These are phyloP conservation scores for Rachicladosporium sp. DNA, from an alignment of 2,329 filamentous ascomycete genomes.

Conservation along the genomic window DNA sequence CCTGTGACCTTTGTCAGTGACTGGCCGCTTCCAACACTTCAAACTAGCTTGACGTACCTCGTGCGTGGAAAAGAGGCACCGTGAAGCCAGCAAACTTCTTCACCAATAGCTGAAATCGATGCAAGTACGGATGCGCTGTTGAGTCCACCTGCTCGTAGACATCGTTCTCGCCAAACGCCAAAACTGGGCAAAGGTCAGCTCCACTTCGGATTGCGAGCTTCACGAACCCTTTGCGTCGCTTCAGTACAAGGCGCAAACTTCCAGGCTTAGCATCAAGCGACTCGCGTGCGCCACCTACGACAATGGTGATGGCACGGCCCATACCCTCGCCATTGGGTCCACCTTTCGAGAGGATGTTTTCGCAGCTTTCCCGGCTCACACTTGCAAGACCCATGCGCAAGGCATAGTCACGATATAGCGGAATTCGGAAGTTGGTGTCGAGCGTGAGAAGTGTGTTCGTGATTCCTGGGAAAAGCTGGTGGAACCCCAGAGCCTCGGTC, in stretches of 20 bases:
- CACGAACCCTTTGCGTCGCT: slow-evolving; percentile 79
- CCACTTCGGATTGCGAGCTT: slow-evolving; percentile 85
- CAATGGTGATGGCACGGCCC: slow-evolving; percentile 93
- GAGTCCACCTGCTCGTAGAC: slow-evolving; percentile 82
- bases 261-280: slow-evolving; percentile 79
- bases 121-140: slow-evolving; percentile 63
- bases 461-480: slow-evolving; percentile 81
- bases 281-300: slow-evolving; percentile 84
- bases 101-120: slow-evolving; percentile 68
- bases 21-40: too few relatives aligned
- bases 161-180: slow-evolving; percentile 92
- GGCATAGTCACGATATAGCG: slow-evolving; percentile 86
- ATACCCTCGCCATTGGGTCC: slow-evolving; percentile 68
- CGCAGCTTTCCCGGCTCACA: slow-evolving; percentile 83
- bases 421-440: slow-evolving; percentile 91
- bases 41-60: slow-evolving; percentile 24
- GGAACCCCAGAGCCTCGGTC: slow-evolving; percentile 80
- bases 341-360: slow-evolving; percentile 72
- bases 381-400: slow-evolving; percentile 75
- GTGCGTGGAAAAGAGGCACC: slow-evolving; percentile 75
- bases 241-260: slow-evolving; percentile 63
- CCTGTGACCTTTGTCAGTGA: slow-evolving; percentile 33
- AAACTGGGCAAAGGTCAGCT: slow-evolving; percentile 81
- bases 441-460: slow-evolving; percentile 87
- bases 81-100: slow-evolving; percentile 88